Percentiles rank a stretch among this genome's conserved stretches.
Evolutionary conservation across 306 rosid species (phyloP).

Genomic region (Macrotyloma uniflorum): DNA sequence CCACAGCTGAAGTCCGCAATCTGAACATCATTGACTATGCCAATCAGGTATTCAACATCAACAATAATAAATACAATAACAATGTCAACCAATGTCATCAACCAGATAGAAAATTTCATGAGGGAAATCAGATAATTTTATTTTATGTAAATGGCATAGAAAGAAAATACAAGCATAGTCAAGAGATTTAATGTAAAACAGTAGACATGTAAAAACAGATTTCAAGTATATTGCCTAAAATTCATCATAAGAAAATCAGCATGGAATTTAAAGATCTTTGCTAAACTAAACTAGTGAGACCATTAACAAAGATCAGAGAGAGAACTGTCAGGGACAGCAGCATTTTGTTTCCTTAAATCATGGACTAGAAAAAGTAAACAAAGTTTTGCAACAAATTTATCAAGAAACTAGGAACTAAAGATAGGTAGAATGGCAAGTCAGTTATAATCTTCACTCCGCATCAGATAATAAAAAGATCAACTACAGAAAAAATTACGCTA

Average conservation of each 20-base stretch:
- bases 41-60: slow-evolving; percentile 38
- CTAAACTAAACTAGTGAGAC: neutral
- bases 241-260: neutral
- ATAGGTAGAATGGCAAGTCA: neutral
- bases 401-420: neutral
- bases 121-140: neutral
- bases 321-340: neutral
- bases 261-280: neutral
- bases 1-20: slow-evolving; percentile 80
- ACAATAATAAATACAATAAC: neutral
- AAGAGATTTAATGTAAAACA: neutral
- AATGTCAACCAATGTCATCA: neutral
- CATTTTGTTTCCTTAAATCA: neutral
- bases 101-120: neutral
- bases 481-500: neutral
- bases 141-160: neutral
- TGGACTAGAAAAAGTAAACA: neutral
- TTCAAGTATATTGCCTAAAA: neutral
- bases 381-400: neutral
- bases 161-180: neutral
- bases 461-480: neutral
- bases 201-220: neutral
- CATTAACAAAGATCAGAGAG: neutral
- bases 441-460: neutral
- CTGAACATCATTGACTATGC: slow-evolving; percentile 48